phyloP scores from a whole-genome alignment of 2,329 filamentous ascomycete genomes.

The Coniosporium tulheliwenetii region DNA sequence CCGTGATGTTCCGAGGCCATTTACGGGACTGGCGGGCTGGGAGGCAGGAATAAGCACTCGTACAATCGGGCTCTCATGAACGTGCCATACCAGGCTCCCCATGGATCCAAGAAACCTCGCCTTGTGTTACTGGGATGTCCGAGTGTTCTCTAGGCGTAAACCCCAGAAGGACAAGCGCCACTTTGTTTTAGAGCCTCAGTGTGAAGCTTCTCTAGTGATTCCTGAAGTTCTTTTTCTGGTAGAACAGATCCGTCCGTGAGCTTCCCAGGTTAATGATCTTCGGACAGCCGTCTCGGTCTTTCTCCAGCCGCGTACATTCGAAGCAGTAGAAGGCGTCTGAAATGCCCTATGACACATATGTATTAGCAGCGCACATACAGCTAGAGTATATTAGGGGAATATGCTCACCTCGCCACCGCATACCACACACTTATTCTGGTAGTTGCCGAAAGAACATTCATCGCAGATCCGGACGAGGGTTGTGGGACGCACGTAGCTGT shows the following conservation, averaged over 20 bases:
- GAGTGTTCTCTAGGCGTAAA: too few species aligned
- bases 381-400: not conserved
- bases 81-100: too few species aligned
- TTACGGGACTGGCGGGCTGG: too few species aligned
- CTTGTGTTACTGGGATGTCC: too few species aligned
- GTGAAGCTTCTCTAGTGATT: too few species aligned
- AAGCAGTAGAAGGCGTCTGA: conserved; percentile 99
- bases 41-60: too few species aligned
- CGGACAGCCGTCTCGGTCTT: conserved; percentile 91
- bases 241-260: conserved; percentile 81
- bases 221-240: conserved; percentile 45
- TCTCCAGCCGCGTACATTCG: conserved; percentile 91
- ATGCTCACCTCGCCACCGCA: conserved; percentile 63
- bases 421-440: conserved; percentile 99
- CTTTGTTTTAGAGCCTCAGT: too few species aligned
- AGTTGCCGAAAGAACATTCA: conserved; percentile 98
- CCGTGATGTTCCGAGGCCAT: too few species aligned
- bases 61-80: too few species aligned
- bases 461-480: conserved; percentile 97
- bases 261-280: conserved; percentile 99
- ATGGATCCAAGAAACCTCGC: too few species aligned
- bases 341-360: conserved; percentile 46
- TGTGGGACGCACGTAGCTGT: conserved; percentile 95
- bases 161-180: too few species aligned
- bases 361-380: not conserved